A percentile compares a stretch with the other conserved stretches of the same genome.
These are phyloP conservation scores for Carex littledalei DNA, from an alignment of 176 grass and related monocot genomes.

Conservation along the genomic window DNA sequence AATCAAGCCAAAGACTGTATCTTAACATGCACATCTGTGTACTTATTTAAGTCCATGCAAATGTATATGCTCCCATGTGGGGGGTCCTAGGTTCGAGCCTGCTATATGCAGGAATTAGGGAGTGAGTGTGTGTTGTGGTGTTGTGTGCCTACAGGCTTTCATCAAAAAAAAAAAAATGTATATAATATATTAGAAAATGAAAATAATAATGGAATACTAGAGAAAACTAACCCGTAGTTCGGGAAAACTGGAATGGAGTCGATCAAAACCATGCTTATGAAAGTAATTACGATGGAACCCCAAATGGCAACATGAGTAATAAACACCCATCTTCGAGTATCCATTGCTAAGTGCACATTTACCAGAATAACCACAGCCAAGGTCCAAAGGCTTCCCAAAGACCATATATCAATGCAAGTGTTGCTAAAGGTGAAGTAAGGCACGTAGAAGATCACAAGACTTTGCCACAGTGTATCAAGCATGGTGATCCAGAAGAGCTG, in stretches of 20 bases:
- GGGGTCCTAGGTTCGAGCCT: no score
- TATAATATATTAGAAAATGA: conserved; percentile 4
- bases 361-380: conserved; percentile 91
- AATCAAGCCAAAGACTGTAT: background rate
- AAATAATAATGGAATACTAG: background rate
- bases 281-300: conserved; percentile 93
- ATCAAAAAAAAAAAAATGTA: background rate
- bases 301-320: conserved; percentile 90
- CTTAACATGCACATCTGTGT: background rate
- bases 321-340: conserved; percentile 83
- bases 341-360: conserved; percentile 99
- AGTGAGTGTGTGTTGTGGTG: no score
- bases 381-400: conserved; percentile 97
- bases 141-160: no score
- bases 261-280: conserved; percentile 96
- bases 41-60: background rate
- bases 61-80: background rate
- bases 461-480: conserved; percentile 99
- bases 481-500: conserved; percentile 99
- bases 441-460: conserved; percentile 97
- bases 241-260: conserved; percentile 93
- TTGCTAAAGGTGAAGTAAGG: conserved; percentile 87
- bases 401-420: conserved; percentile 97
- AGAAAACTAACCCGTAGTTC: conserved; percentile 80
- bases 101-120: no score